Evolutionary conservation across 345 rosid genomes (phyloP), one percentile per base, ranked within the genome.

Genomic region (Microthlaspi erraticum): DNA sequence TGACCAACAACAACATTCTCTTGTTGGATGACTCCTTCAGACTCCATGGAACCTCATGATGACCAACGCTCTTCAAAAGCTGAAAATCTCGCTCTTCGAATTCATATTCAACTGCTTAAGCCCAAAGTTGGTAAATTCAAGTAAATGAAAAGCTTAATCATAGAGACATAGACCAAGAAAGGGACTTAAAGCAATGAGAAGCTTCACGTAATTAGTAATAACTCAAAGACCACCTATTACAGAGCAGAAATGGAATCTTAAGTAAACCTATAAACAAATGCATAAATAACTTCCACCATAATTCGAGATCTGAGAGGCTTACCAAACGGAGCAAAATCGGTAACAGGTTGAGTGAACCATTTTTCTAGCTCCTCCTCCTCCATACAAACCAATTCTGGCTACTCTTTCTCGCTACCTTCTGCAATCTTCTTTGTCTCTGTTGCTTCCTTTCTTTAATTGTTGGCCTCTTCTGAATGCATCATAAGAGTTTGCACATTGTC

Each of bases 331-430:
- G 44, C 10, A 14, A 38, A 12, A 50, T 39, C 11, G 5, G 55
- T 42, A n/a, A 66, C 14, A 53, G 61, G 51, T 32, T 53, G 31
- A 17, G 52, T 16, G 38, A 23, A 66, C 49, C 50, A 51, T 8
- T 16, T 66, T 58, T 46, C 39, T 14, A 57, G 17, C 6, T 49
- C 43, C n/a, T 16, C 60, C n/a, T n/a, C n/a, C 19, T 50, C 46
- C 50, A 48, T 48, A 17, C 51, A 82, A 53, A 63, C 37, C 41
- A 77, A 54, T 68, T 70, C 81, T 46, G 61, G 56, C 78, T 77
- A 83, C 75, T 79, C 84, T 20, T 20, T 12, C 18, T 46, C 41
- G 44, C 36, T 44, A 42, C 20, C 50, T 70, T 58, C 74, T 36
- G n/a, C 58, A 37, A 20, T 49, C 32, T 58, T 60, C 51, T 38